Evolutionary conservation across 345 rosid species (phyloP), one percentile per base, ranked within the genome.

Genomic region (Mallotus nudiflorus): DNA sequence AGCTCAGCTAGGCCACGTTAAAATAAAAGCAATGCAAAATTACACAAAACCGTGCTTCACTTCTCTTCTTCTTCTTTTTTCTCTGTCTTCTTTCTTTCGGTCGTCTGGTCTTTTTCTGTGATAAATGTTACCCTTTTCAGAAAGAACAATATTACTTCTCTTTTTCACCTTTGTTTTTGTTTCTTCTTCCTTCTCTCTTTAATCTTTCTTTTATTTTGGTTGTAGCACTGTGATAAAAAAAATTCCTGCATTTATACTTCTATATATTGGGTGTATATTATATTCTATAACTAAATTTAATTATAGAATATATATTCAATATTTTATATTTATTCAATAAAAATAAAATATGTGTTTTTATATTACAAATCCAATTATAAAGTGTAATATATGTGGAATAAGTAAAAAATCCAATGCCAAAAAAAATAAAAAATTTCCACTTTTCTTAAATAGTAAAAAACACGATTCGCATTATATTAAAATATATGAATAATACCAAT

Each of bases 1-100:
- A 42, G 46, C 46, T 33, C n/a, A 33, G 37, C 46, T 3, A 42
- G 62, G 20, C 79, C 71, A 58, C 61, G 67, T 70, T 75, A 65
- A 14, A 25, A n/a, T 2, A 4, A 11, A 14, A 66, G 9, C 14
- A 22, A 35, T 33, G 45, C 42, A 35, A 50, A 52, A 7, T 29
- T 58, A 15, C 13, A 54, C 70, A 37, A 53, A 52, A 16, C 45
- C 16, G 13, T 37, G 60, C 31, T 13, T 20, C 49, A 20, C 12
- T 24, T 15, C 29, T 15, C n/a, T 14, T 8, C 7, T 35, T 22
- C 29, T n/a, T 19, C 39, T 31, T 0, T n/a, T 24, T 12, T 51
- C 11, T 0, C 7, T 65, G 28, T 50, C 44, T 66, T 14, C 4
- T 29, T 51, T 66, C 20, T 13, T 65, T 52, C 2, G 5, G 22